These are phyloP conservation scores for Aaosphaeria pasadenensis DNA, from an alignment of 2,329 filamentous ascomycete species.

Conservation along the genomic window DNA sequence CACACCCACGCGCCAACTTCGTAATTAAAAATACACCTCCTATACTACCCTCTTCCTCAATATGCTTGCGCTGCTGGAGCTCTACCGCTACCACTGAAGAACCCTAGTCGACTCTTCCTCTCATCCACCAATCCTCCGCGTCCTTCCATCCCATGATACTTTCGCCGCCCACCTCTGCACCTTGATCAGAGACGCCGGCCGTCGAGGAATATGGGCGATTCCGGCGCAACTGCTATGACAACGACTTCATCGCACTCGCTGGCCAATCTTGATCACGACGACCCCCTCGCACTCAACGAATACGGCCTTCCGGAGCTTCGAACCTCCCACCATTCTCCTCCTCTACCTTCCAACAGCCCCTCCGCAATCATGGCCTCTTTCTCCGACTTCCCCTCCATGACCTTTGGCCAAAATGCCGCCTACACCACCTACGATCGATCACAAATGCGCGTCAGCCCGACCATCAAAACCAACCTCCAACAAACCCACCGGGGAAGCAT, in stretches of 20 bases:
- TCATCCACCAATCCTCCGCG: background rate
- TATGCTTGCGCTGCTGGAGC: background rate
- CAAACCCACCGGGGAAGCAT: slow-evolving; percentile 28
- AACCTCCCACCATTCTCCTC: slow-evolving; percentile 17
- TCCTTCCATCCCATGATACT: background rate
- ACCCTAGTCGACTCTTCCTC: background rate
- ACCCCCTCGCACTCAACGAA: slow-evolving; percentile 32
- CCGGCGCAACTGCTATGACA: slow-evolving; percentile 22
- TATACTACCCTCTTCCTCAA: background rate
- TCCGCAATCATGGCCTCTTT: slow-evolving; percentile 26
- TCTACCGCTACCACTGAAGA: no score
- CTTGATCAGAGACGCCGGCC: slow-evolving; percentile 17
- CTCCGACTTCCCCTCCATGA: slow-evolving; percentile 27
- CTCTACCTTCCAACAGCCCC: slow-evolving; percentile 16
- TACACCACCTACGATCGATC: slow-evolving; percentile 12
- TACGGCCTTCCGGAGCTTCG: slow-evolving; percentile 32
- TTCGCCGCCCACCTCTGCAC: background rate
- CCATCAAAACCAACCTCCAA: slow-evolving; percentile 19
- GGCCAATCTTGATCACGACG: slow-evolving; percentile 27
- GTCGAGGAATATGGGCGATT: slow-evolving; percentile 23
- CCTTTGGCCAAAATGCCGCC: slow-evolving; percentile 19
- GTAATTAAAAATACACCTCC: background rate
- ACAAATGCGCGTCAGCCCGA: slow-evolving; percentile 11
- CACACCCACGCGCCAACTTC: background rate
- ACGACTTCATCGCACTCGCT: slow-evolving; percentile 25